These are phyloP conservation scores for Besnoitia besnoiti DNA, from an alignment of 169 alveolate genomes.

Conservation along the genomic window DNA sequence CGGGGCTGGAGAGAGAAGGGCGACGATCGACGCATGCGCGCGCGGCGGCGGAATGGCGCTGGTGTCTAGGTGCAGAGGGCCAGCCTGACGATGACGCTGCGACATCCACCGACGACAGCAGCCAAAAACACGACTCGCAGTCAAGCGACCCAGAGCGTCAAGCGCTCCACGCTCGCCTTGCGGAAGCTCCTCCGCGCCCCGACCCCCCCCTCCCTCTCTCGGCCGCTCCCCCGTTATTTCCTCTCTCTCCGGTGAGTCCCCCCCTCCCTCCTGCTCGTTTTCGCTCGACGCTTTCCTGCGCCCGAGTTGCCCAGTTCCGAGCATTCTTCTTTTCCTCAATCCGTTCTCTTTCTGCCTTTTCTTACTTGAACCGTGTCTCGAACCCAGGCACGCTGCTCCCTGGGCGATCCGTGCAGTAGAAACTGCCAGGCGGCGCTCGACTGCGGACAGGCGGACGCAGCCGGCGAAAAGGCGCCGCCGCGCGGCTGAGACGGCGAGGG, in stretches of 20 bases:
- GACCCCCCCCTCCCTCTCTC: background rate
- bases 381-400: slow-evolving; percentile 2
- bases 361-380: background rate
- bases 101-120: too few relatives aligned
- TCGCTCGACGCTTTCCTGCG: too few relatives aligned
- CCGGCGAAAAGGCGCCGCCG: background rate
- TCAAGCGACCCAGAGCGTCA: too few relatives aligned
- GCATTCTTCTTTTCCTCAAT: background rate
- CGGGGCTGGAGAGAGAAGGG: background rate
- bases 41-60: slow-evolving; percentile 7
- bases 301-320: too few relatives aligned
- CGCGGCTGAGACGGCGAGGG: background rate
- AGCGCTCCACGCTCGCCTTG: too few relatives aligned
- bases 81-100: background rate
- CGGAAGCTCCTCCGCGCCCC: too few relatives aligned
- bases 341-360: background rate
- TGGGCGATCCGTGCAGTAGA: slow-evolving; percentile 9
- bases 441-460: background rate
- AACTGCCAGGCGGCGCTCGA: background rate
- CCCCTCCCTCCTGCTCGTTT: background rate
- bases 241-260: background rate
- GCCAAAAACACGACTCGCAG: too few relatives aligned
- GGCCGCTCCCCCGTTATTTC: background rate
- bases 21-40: slow-evolving; percentile 16
- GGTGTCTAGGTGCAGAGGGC: background rate